Evolutionary conservation across 129 eudicot genomes (phyloP).

Genomic region (Chrysanthemum lavandulifolium): DNA sequence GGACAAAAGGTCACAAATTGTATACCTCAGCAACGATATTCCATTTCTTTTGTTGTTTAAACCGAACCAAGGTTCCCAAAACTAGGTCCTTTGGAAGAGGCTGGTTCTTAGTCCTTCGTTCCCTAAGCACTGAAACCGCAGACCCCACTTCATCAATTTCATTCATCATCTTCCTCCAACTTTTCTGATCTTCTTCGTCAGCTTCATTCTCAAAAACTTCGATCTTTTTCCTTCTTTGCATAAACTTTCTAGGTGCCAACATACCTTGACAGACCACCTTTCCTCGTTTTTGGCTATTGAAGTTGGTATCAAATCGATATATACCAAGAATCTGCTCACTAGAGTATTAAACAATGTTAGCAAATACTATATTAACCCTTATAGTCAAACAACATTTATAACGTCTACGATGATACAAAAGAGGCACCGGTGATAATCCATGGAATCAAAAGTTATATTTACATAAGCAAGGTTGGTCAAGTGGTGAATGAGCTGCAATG

Average conservation of each 20-base stretch:
- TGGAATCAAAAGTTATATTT: too few relatives aligned
- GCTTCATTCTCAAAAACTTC: conserved; percentile 75
- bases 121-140: conserved; percentile 70
- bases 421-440: background rate
- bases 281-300: conserved; percentile 49
- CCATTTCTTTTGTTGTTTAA: conserved; percentile 97
- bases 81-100: conserved; percentile 80
- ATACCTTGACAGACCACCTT: conserved; percentile 75
- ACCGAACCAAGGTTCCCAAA: conserved; percentile 80
- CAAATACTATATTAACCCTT: background rate
- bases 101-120: conserved; percentile 52
- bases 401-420: too few relatives aligned
- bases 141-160: conserved; percentile 86
- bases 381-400: too few relatives aligned
- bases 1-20: background rate
- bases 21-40: conserved; percentile 93
- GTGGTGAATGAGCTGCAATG: too few relatives aligned
- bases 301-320: conserved; percentile 37
- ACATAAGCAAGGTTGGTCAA: too few relatives aligned
- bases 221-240: conserved; percentile 81
- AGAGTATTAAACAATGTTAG: conserved; percentile 22
- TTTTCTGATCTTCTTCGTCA: conserved; percentile 87
- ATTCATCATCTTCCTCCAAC: conserved; percentile 81
- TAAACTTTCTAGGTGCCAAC: conserved; percentile 89
- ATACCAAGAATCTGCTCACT: conserved; percentile 52